Evolutionary conservation across 352 stramenopile species (phyloP), one percentile per base, ranked within the genome.

Genomic region (Globisporangium orthogonon): DNA sequence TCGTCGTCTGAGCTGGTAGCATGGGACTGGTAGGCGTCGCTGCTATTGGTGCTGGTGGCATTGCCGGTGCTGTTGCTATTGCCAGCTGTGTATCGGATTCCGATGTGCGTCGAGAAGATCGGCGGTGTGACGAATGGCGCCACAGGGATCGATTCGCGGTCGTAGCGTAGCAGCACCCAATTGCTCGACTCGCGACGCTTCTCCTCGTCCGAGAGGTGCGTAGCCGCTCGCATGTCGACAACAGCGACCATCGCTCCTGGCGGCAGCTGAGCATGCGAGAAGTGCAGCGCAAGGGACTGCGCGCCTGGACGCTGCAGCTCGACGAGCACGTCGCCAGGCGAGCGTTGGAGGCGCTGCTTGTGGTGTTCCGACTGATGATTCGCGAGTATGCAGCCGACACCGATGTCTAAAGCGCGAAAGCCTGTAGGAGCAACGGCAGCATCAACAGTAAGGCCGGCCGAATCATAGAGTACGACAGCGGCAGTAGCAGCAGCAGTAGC

Each of bases 281-380:
- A 62, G 46, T 65, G 68, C 30, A 83, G 50, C 30, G 67, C 67
- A 7, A 83, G 50, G 53, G 74, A 79, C 47, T 77, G 58, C 6
- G 73, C 73, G 3, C 40, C 39, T 9, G 7, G 5, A 37, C 74
- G 54, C 4, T 65, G 45, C 17, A 79, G 43, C 7, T 50, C 54
- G 18, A 69, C 70, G 4, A 65, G 64, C 13, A 10, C 17, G 7
- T 58, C 41, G 35, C 2, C 39, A 23, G 5, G 44, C 41, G 14
- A 2, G 11, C 37, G 37, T 3, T 48, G 18, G 18, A 18, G 29
- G 17, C 5, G 31, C 7, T n/a, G 3, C 0, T 29, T 5, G 35
- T 29, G 7, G n/a, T 44, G 39, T 23, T 23, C 1, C 23, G 23
- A 23, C 4, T 51, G 56, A 0, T 30, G 15, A 3, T 43, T 10